These are phyloP conservation scores for Amanita exitialis DNA, from an alignment of 768 basidiomycete species.

Conservation along the genomic window DNA sequence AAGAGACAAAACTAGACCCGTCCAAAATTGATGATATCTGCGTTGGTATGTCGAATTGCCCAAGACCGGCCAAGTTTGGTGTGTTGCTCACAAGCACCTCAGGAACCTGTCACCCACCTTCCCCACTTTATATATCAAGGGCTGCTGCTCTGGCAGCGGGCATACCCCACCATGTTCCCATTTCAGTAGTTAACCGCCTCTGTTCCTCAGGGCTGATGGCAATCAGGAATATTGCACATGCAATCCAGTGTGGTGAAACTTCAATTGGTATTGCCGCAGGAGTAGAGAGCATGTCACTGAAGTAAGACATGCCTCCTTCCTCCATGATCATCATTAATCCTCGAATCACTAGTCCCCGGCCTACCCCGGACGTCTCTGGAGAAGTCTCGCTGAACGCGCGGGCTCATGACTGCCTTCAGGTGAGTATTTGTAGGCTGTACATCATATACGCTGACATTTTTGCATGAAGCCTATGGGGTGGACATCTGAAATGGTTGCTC, in stretches of 20 bases:
- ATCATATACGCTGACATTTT: neutral
- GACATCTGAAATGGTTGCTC: conserved; percentile 89
- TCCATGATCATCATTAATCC: neutral
- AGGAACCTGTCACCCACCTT: conserved; percentile 82
- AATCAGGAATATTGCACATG: conserved; percentile 82
- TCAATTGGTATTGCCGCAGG: conserved; percentile 82
- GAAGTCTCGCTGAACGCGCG: conserved; percentile 46
- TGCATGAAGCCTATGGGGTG: conserved; percentile 78
- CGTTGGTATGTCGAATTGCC: conserved; percentile 52
- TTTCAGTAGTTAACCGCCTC: conserved; percentile 85
- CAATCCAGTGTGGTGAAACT: conserved; percentile 75
- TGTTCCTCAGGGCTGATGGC: conserved; percentile 94
- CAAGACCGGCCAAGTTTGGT: neutral
- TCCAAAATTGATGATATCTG: conserved; percentile 73
- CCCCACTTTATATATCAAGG: conserved; percentile 72
- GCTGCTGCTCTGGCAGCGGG: conserved; percentile 86
- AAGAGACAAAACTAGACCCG: conserved; percentile 58
- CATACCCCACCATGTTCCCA: conserved; percentile 78
- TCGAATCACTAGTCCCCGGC: conserved; percentile 43
- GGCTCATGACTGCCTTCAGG: conserved; percentile 73
- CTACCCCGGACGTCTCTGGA: conserved; percentile 58
- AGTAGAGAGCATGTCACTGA: conserved; percentile 75
- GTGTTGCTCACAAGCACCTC: neutral
- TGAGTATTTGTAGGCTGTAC: conserved; percentile 15
- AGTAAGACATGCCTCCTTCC: conserved; percentile 33